Evolutionary conservation across 345 rosid species (phyloP), one percentile per base, ranked within the genome.

Genomic region (Gossypium ekmanianum): DNA sequence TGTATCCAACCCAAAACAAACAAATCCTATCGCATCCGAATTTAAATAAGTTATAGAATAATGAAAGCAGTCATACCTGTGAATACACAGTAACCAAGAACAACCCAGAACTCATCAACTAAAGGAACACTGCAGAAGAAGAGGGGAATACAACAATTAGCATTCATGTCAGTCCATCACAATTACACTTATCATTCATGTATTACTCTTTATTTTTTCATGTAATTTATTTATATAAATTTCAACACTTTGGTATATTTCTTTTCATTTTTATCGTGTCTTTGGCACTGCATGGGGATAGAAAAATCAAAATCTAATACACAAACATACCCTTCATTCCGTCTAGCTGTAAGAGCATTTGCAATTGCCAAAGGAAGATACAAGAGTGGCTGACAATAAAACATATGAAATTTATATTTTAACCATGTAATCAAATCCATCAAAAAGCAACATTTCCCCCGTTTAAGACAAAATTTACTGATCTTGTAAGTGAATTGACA

Each of bases 311-410:
- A 44, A 61, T 45, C 43, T 24, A 76, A 81, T 18, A 39, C 77
- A 80, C 41, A 34, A 34, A 34, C 89, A 74, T 89, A 95, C 98
- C 99, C 99, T 74, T 84, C 97, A 83, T 91, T 93, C 77, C 91
- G 83, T 83, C 79, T 90, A 29, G 99, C 97, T 3, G 99, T 88
- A 59, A 93, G 93, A 72, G 87, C 93, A 62, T 95, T 95, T 68
- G 99, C 99, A 63, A 93, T 84, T 76, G 97, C 99, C 77, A 95
- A 83, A 2, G 98, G 99, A 81, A 95, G 94, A 84, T 87, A 92
- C 73, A 95, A 75, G 14, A 95, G 85, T n/a, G 99, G 93, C 99
- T 95, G 86, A 85, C 68, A 24, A 29, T 54, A 68, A 17, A 67
- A 43, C 51, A 72, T 13, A 59, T 9, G 20, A 14, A 58, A 24